Evolutionary conservation across 176 grass and related monocot genomes (phyloP).

Genomic region (Rhipidocladum racemiflorum): DNA sequence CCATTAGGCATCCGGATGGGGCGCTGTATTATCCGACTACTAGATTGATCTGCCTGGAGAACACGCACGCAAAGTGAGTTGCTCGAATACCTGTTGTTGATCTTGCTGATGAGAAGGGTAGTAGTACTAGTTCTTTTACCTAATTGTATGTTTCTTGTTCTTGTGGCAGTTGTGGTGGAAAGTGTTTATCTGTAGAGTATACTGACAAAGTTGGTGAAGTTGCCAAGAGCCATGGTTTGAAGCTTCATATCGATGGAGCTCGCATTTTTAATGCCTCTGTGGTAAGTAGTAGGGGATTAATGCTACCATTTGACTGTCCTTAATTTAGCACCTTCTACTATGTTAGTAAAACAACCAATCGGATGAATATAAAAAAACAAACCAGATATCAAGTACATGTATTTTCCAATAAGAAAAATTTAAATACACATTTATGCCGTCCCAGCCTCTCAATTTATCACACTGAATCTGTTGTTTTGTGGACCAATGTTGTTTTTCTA

Average conservation of each 20-base stretch:
- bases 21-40: constrained; percentile 75
- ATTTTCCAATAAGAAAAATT: neutral
- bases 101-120: neutral
- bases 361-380: neutral
- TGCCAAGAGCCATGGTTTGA: constrained; percentile 65
- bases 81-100: neutral
- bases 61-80: constrained; percentile 92
- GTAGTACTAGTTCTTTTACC: neutral
- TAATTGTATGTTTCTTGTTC: neutral
- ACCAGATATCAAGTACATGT: neutral
- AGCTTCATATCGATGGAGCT: constrained; percentile 94
- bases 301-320: neutral
- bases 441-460: neutral
- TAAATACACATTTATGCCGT: neutral
- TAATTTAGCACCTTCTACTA: neutral
- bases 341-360: neutral
- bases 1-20: constrained; percentile 50
- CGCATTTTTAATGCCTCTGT: constrained; percentile 95
- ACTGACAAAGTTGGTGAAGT: constrained; percentile 79
- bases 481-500: neutral
- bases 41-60: constrained; percentile 90
- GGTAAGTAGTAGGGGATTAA: constrained; percentile 48
- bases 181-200: constrained; percentile 69
- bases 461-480: neutral
- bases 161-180: constrained; percentile 65